Evolutionary conservation across 495 filamentous ascomycete species (phyloP).

Genomic region (Cetradonia linearis): DNA sequence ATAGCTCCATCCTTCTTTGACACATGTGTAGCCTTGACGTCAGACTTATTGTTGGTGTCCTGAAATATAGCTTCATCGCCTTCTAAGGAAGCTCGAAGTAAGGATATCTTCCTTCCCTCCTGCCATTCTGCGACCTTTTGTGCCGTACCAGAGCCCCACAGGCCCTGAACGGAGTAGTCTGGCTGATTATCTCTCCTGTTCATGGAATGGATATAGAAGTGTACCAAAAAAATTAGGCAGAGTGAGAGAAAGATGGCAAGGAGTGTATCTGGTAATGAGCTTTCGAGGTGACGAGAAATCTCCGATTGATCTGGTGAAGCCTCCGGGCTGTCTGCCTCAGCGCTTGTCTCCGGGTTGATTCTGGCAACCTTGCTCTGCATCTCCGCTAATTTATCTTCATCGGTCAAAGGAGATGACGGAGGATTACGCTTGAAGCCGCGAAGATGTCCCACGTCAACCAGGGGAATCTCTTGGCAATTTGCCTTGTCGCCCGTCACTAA

Average conservation of each 20-base stretch:
- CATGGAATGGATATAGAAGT: background rate
- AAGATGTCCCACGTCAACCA: too few relatives aligned
- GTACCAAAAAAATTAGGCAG: background rate
- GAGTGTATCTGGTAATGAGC: background rate
- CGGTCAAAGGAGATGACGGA: too few relatives aligned
- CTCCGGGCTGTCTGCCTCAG: background rate
- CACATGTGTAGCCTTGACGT: background rate
- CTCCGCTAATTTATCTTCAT: too few relatives aligned
- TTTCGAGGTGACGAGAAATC: background rate
- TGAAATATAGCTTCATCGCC: background rate
- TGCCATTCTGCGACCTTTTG: background rate
- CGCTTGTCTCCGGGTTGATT: too few relatives aligned
- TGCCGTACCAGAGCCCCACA: background rate
- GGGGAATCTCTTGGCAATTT: background rate
- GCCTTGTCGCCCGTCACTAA: background rate
- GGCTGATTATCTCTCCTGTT: background rate
- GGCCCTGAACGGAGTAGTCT: background rate
- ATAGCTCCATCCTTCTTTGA: background rate
- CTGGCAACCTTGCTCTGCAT: too few relatives aligned
- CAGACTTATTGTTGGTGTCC: background rate
- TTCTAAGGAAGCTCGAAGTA: background rate
- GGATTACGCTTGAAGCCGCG: too few relatives aligned
- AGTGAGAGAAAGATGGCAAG: background rate
- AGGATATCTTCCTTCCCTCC: background rate
- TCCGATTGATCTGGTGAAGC: background rate